Evolutionary conservation across 768 basidiomycete species (phyloP).

Genomic region (Pulveroboletus frians): DNA sequence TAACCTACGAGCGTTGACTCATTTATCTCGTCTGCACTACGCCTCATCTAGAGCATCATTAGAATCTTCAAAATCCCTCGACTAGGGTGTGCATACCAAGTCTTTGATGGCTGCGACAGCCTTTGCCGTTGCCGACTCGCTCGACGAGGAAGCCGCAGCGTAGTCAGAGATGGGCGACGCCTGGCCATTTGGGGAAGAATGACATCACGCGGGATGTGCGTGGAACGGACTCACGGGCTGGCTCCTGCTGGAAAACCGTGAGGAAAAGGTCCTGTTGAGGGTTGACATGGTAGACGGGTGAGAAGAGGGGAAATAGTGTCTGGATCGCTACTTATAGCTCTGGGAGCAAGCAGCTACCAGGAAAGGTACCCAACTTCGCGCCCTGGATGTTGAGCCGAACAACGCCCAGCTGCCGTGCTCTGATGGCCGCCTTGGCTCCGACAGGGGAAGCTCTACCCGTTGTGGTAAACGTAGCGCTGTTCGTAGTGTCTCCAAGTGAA

Average conservation of each 20-base stretch:
- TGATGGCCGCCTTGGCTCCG: slow-evolving; percentile 1
- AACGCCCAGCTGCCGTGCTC: slow-evolving; percentile 2
- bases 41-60: slow-evolving; percentile 20
- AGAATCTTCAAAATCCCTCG: neutral
- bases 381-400: slow-evolving; percentile 19
- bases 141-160: neutral
- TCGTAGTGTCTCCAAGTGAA: neutral
- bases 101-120: slow-evolving; percentile 28
- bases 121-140: slow-evolving; percentile 19
- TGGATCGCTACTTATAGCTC: slow-evolving; percentile 25
- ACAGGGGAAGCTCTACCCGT: neutral
- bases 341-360: slow-evolving; percentile 9
- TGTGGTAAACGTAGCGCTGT: neutral
- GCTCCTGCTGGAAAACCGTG: slow-evolving; percentile 26
- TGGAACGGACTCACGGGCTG: slow-evolving; percentile 20
- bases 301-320: neutral
- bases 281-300: slow-evolving; percentile 21
- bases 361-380: slow-evolving; percentile 11
- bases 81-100: slow-evolving; percentile 14
- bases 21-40: slow-evolving; percentile 28
- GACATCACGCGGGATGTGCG: neutral
- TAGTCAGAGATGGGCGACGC: slow-evolving; percentile 13
- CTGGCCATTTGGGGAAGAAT: slow-evolving; percentile 4
- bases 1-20: slow-evolving; percentile 24
- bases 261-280: slow-evolving; percentile 26